Evolutionary conservation across 768 basidiomycete species (phyloP), one percentile per base, ranked within the genome.

Genomic region (Lyophyllum semitale): DNA sequence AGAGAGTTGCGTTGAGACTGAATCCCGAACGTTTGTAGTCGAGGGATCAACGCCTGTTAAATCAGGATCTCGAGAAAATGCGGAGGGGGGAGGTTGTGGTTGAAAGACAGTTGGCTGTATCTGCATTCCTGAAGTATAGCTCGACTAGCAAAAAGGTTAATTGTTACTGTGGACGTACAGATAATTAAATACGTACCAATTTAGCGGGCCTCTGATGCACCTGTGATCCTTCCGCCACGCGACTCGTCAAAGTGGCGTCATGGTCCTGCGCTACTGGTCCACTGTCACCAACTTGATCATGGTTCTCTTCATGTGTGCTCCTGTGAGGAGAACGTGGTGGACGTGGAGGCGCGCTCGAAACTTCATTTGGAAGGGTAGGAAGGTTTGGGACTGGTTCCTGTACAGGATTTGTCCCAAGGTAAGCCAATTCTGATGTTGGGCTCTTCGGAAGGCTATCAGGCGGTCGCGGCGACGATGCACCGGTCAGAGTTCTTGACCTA

Each of bases 1-100:
- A 2, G 89, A 89, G 55, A 83, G 74, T 43, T 85, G 82, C 3
- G 88, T 88, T 30, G 84, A 73, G 17, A 86, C 65, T 15, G 81
- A 85, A 67, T 85, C 84, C 55, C 84, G 81, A 29, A 71, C 69
- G 59, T 80, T 78, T 46, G 61, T 61, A 15, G 67, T 62, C 20
- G 75, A 57, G 37, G 60, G 60, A 51, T 67, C 55, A 37, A 65
- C 33, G 17, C 66, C 75, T 4, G 77, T 76, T 25, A 77, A 66
- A 22, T 73, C 71, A n/a, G 79, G 77, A 50, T 78, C 74, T 44
- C 79, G 73, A 46, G 76, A 78, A 63, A 81, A 81, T 7, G 80
- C 78, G 25, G 81, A 80, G 12, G 75, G 75, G 20, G 73, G 72
- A 42, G 73, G 73, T 58, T 66, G 54, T 65, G 73, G 48, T 63